Percentiles rank a stretch among this genome's conserved stretches.
These are phyloP conservation scores for Acacia melanoxylon DNA, from an alignment of 306 rosid genomes.

Conservation along the genomic window DNA sequence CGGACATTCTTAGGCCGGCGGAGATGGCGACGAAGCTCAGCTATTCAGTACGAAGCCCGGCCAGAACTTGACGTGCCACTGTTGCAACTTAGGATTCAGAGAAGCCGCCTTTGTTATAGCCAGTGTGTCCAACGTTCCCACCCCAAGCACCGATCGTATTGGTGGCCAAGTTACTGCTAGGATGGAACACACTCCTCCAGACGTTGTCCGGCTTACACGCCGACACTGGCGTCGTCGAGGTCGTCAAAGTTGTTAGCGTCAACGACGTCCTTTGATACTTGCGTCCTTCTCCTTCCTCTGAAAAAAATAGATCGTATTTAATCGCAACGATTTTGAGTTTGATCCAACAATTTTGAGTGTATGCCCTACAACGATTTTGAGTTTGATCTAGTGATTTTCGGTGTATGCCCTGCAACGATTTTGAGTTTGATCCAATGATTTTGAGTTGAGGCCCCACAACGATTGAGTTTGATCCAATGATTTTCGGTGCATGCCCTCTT, in stretches of 20 bases:
- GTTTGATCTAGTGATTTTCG: too few relatives aligned
- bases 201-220: constrained; percentile 71
- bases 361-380: too few relatives aligned
- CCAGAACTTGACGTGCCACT: constrained; percentile 66
- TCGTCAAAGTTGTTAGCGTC: constrained; percentile 57
- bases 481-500: too few relatives aligned
- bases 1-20: too few relatives aligned
- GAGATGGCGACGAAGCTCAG: too few relatives aligned
- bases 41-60: too few relatives aligned
- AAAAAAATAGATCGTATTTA: background rate
- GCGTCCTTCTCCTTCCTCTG: constrained; percentile 54
- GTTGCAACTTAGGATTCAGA: constrained; percentile 44
- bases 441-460: too few relatives aligned
- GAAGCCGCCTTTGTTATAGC: constrained; percentile 48
- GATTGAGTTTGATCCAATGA: too few relatives aligned
- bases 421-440: too few relatives aligned
- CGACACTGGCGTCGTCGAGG: constrained; percentile 53
- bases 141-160: constrained; percentile 45
- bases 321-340: background rate
- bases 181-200: constrained; percentile 98
- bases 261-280: constrained; percentile 49
- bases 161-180: constrained; percentile 87
- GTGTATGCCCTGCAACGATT: too few relatives aligned
- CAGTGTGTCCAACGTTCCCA: constrained; percentile 56
- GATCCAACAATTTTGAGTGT: too few relatives aligned